phyloP scores from a whole-genome alignment of 2,329 filamentous ascomycete genomes.

The Kalaharituber pfeilii region DNA sequence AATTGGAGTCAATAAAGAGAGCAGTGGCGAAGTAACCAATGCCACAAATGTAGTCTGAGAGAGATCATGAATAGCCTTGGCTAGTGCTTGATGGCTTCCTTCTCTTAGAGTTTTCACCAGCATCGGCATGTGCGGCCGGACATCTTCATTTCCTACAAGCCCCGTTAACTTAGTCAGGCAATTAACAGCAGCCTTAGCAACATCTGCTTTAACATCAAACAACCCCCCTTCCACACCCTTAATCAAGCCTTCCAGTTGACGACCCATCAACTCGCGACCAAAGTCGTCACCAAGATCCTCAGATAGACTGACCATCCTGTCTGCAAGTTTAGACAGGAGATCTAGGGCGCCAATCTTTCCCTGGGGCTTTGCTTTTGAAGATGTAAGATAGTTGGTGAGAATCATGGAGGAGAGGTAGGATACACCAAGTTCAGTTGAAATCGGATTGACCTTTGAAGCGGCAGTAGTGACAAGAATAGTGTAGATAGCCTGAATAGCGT shows the following conservation, averaged over 20 bases:
- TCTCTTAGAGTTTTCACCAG: constrained; percentile 91
- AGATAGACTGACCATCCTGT: constrained; percentile 46
- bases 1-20: constrained; percentile 84
- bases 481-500: constrained; percentile 81
- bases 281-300: constrained; percentile 66
- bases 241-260: constrained; percentile 63
- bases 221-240: constrained; percentile 82
- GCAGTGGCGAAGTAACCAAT: constrained; percentile 82
- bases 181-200: constrained; percentile 68
- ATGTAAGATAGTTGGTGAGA: constrained; percentile 57
- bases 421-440: background rate
- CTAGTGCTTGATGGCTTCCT: constrained; percentile 68
- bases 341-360: constrained; percentile 75
- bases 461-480: constrained; percentile 53
- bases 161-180: constrained; percentile 84
- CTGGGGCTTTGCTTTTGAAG: constrained; percentile 90
- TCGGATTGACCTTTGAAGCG: background rate
- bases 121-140: constrained; percentile 76
- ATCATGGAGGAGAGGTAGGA: background rate
- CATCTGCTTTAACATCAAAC: constrained; percentile 71
- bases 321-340: constrained; percentile 79
- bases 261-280: constrained; percentile 77
- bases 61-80: constrained; percentile 91
- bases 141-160: constrained; percentile 90
- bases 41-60: constrained; percentile 98